phyloP scores from a whole-genome alignment of 208 protist genomes.

The Leishmania arabica region DNA sequence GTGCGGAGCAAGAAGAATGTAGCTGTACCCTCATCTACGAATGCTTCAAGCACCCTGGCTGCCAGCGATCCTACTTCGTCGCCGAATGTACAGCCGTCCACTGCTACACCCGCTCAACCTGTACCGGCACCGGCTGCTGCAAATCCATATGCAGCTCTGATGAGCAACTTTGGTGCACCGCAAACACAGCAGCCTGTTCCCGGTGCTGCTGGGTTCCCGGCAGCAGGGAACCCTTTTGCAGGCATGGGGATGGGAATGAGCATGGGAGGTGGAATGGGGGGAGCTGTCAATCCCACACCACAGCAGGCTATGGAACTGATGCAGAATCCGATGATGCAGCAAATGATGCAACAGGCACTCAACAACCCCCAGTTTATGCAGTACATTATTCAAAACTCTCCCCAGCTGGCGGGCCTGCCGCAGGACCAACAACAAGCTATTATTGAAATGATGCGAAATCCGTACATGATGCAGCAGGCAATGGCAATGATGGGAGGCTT shows the following conservation, averaged over 20 bases:
- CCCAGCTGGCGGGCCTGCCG: slow-evolving; percentile 39
- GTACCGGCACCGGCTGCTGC: not conserved
- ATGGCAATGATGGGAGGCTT: slow-evolving; percentile 38
- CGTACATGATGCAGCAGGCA: slow-evolving; percentile 41
- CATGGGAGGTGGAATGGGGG: slow-evolving; percentile 22
- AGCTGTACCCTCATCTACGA: slow-evolving; percentile 3
- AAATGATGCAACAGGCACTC: slow-evolving; percentile 63
- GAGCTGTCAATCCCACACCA: slow-evolving; percentile 4
- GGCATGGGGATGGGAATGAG: slow-evolving; percentile 27
- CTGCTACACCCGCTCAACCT: slow-evolving; percentile 7
- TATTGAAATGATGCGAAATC: slow-evolving; percentile 72
- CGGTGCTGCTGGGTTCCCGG: slow-evolving; percentile 10
- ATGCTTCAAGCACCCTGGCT: slow-evolving; percentile 12
- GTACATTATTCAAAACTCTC: slow-evolving; percentile 55
- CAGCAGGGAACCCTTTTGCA: slow-evolving; percentile 20
- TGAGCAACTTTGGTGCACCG: slow-evolving; percentile 42
- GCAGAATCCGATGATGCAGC: slow-evolving; percentile 67
- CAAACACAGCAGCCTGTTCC: slow-evolving; percentile 11
- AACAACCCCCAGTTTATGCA: slow-evolving; percentile 71
- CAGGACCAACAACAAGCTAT: slow-evolving; percentile 48
- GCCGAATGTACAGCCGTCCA: slow-evolving; percentile 4
- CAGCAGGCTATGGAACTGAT: slow-evolving; percentile 50
- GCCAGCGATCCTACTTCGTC: slow-evolving; percentile 8
- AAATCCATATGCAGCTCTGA: slow-evolving; percentile 78
- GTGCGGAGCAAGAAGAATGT: slow-evolving; percentile 72